These are phyloP conservation scores for Apium graveolens DNA, from an alignment of 129 eudicot species.

Conservation along the genomic window DNA sequence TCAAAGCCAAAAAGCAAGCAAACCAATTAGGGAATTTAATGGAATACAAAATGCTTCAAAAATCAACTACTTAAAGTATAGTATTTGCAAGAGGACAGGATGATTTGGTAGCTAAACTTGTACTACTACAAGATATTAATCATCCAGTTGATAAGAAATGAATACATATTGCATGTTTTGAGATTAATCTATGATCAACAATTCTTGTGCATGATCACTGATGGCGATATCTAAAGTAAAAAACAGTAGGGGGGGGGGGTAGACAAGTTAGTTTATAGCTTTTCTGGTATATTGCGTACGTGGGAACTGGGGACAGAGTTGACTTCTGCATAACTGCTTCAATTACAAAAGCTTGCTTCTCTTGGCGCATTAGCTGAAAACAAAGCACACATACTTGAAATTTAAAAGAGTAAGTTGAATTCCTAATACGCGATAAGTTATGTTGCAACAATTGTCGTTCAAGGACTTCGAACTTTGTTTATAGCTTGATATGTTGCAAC, in stretches of 20 bases:
- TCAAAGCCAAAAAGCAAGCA: not conserved
- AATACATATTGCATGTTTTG: not conserved
- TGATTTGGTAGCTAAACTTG: slow-evolving; percentile 4
- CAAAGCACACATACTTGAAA: not conserved
- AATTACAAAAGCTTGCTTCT: slow-evolving; percentile 1
- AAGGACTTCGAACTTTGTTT: too few species aligned
- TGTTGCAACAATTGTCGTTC: too few species aligned
- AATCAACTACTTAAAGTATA: too few species aligned
- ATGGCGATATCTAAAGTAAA: not conserved
- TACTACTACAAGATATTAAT: not conserved
- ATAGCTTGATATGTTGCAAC: not conserved
- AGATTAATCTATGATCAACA: not conserved
- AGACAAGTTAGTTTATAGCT: slow-evolving; percentile 10
- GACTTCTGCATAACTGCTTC: slow-evolving; percentile 28
- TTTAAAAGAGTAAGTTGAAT: not conserved
- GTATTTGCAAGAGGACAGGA: not conserved
- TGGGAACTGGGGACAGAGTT: slow-evolving; percentile 38
- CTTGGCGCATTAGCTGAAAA: not conserved
- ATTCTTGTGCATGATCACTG: not conserved
- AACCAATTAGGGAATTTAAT: not conserved
- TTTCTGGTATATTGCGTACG: not conserved
- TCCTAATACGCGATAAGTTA: not conserved
- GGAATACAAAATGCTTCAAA: not conserved
- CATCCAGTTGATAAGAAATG: not conserved
- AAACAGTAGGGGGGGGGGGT: not conserved